Evolutionary conservation across 2,329 filamentous ascomycete species (phyloP).

Genomic region (Cyclaneusma minus): DNA sequence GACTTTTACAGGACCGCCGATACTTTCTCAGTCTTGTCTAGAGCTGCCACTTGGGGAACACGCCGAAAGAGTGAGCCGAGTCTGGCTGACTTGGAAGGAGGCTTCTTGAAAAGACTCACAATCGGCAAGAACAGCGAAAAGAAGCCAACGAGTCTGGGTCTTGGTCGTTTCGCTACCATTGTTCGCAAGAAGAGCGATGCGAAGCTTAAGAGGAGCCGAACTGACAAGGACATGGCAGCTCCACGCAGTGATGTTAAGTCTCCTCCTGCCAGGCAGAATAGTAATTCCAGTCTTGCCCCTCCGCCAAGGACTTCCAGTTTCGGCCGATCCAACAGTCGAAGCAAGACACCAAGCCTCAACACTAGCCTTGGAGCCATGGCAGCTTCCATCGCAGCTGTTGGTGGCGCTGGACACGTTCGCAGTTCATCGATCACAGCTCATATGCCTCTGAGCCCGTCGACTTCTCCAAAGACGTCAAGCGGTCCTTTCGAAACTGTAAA

Average conservation of each 20-base stretch:
- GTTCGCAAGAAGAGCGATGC: slow-evolving; percentile 13
- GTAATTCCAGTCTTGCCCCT: slow-evolving; percentile 26
- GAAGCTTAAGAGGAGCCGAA: slow-evolving; percentile 17
- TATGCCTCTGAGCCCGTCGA: slow-evolving; percentile 24
- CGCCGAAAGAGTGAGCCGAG: slow-evolving; percentile 48
- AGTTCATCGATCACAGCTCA: slow-evolving; percentile 45
- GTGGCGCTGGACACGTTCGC: slow-evolving; percentile 34
- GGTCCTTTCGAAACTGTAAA: slow-evolving; percentile 17
- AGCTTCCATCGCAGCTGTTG: slow-evolving; percentile 37
- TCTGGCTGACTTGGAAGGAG: slow-evolving; percentile 41
- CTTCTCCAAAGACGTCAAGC: slow-evolving; percentile 36
- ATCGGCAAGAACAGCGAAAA: slow-evolving; percentile 29
- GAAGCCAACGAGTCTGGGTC: slow-evolving; percentile 33
- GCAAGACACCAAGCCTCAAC: slow-evolving; percentile 42
- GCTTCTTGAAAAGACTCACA: slow-evolving; percentile 45
- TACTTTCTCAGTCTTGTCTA: slow-evolving; percentile 39
- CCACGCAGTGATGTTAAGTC: slow-evolving; percentile 12
- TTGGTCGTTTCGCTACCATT: slow-evolving; percentile 23
- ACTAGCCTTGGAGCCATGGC: slow-evolving; percentile 41
- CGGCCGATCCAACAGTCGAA: too few relatives aligned
- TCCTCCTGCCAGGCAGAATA: slow-evolving; percentile 15
- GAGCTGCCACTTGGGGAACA: slow-evolving; percentile 56
- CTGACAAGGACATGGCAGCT: slow-evolving; percentile 12
- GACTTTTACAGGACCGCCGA: slow-evolving; percentile 26
- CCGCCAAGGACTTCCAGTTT: slow-evolving; percentile 34